These are phyloP conservation scores for Bathelium albidoporum DNA, from an alignment of 495 filamentous ascomycete species.

Conservation along the genomic window DNA sequence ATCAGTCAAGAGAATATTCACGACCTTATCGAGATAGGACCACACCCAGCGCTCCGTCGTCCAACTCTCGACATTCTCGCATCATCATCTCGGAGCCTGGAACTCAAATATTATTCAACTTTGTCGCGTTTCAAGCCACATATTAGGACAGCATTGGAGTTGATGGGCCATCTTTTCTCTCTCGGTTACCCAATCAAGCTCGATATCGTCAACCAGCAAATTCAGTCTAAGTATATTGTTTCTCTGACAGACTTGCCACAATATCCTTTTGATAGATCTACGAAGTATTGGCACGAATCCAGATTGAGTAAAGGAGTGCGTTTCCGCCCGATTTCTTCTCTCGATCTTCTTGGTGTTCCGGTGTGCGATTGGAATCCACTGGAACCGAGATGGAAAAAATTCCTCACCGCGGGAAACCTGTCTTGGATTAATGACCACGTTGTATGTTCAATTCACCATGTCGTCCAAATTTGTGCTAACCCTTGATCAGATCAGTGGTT, in stretches of 20 bases:
- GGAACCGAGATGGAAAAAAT: conserved; percentile 45
- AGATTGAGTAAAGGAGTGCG: conserved; percentile 40
- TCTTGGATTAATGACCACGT: conserved; percentile 46
- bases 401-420: conserved; percentile 39
- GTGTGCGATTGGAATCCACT: conserved; percentile 38
- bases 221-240: too few relatives aligned
- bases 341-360: conserved; percentile 46
- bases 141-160: not conserved
- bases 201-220: conserved; percentile 9
- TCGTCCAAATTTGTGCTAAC: too few relatives aligned
- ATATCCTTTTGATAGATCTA: conserved; percentile 4
- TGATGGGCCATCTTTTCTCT: conserved; percentile 14
- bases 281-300: conserved; percentile 3
- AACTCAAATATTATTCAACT: not conserved
- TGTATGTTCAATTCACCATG: too few relatives aligned
- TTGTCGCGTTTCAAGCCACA: not conserved
- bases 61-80: not conserved
- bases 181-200: conserved; percentile 19
- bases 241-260: not conserved
- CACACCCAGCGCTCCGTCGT: conserved; percentile 9
- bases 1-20: not conserved
- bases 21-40: conserved; percentile 13
- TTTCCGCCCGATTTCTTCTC: conserved; percentile 33
- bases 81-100: not conserved
- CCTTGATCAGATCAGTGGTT: not conserved